Conservation (phyloP, 164 flowering plant genomes). For the Pachysandra terminalis region DNA sequence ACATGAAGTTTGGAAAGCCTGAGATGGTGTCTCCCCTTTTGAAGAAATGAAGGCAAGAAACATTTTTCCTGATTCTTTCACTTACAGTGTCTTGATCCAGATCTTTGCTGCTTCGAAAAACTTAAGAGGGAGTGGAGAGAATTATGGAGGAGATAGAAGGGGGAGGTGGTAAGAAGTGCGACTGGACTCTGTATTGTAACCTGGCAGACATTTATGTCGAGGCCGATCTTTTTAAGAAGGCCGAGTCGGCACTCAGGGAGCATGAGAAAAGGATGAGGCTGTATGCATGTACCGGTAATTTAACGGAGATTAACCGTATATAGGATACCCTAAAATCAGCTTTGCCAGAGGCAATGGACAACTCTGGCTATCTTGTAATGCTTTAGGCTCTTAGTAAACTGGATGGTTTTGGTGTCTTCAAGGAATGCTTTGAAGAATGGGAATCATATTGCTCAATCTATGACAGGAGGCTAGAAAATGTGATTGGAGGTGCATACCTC, state of each 20-base stretch:
- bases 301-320: conserved; percentile 45
- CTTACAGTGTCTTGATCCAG: too few species aligned
- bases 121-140: too few species aligned
- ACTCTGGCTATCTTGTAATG: conserved; percentile 48
- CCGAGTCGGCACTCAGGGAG: conserved; percentile 54
- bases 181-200: conserved; percentile 59
- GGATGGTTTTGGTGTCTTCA: conserved; percentile 40
- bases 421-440: conserved; percentile 31
- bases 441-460: too few species aligned
- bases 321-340: conserved; percentile 47
- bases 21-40: conserved; percentile 30
- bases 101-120: too few species aligned
- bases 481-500: conserved; percentile 34
- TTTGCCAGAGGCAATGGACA: conserved; percentile 31
- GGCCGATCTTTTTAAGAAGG: conserved; percentile 52
- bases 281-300: too few species aligned
- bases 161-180: too few species aligned
- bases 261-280: too few species aligned
- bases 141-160: too few species aligned
- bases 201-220: conserved; percentile 54
- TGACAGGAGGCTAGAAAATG: conserved; percentile 45
- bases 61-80: too few species aligned
- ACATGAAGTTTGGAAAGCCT: too few species aligned
- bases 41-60: conserved; percentile 53
- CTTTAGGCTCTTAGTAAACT: too few species aligned